Base-by-base conservation (phyloP, 2,329 filamentous ascomycete species). In the Paraphaeosphaeria sporulosa region DNA sequence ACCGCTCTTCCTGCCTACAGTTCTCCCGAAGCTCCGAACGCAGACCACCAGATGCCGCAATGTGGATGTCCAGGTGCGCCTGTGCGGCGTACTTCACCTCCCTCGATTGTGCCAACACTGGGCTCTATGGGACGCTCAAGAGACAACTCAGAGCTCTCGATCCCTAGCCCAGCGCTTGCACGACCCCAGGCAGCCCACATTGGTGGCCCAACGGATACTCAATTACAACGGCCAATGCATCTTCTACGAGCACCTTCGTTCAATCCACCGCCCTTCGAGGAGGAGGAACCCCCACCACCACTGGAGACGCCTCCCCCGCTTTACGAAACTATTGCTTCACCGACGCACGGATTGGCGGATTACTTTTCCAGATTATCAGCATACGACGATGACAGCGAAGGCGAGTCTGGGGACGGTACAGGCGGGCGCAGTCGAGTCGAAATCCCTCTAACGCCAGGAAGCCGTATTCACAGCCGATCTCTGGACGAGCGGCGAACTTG, bases 251-350 rank as follows among this genome's bases (percentile, higher is more conserved):
- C 88, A 6, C 94, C 94, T 0, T 96, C 92, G 0, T 96, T 93
- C 79, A 93, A 93, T 60, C 94, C 94, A 1, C 93, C 94, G 0
- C 87, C 92, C 0, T 97, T 96, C 71, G 90, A 95, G 63, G 92
- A 92, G 5, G 90, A 96, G 55, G 85, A 88, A 5, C 89, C 91
- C 0, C 91, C 92, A 4, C 90, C 90, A 53, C 88, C 90, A 0
- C 76, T 91, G 17, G 83, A 91, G 64, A 96, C 93, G 0, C 93
- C 93, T 1, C 94, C 94, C 8, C 94, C 94, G 0, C 88, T 90
- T 59, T 97, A 97, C 74, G 91, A 94, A 60, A 83, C 85, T 3
- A 91, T 96, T 40, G 87, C 95, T 1, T 91, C 90, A 17, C 92
- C 75, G 77, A 93, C 80, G 78, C 89, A 76, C 13, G 86, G 86